Conservation (phyloP, 805 yeast species). For the Zygoascus tannicola region DNA sequence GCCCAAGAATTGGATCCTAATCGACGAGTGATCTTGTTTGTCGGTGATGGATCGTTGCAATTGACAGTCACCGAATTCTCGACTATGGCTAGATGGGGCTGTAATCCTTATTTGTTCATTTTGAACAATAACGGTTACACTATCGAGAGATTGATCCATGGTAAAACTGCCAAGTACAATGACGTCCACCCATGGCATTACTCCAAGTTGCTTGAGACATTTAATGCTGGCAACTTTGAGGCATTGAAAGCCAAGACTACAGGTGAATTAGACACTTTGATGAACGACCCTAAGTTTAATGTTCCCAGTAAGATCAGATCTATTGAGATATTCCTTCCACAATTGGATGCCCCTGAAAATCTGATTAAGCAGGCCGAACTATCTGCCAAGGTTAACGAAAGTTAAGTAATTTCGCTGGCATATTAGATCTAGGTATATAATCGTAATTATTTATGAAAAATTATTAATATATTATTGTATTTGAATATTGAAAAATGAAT, state of each 20-base stretch:
- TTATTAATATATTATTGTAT: too few relatives aligned
- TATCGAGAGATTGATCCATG: slow-evolving; percentile 54
- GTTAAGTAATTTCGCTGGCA: too few relatives aligned
- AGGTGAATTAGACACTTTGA: slow-evolving; percentile 40
- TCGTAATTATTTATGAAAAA: too few relatives aligned
- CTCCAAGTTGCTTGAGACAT: slow-evolving; percentile 36
- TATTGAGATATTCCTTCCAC: slow-evolving; percentile 48
- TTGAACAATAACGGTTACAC: slow-evolving; percentile 61
- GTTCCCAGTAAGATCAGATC: slow-evolving; percentile 39
- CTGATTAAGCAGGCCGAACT: slow-evolving; percentile 60
- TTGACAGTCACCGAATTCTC: slow-evolving; percentile 58
- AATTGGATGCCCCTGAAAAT: slow-evolving; percentile 53
- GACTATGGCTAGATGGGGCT: slow-evolving; percentile 45
- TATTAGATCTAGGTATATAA: too few relatives aligned
- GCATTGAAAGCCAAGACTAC: slow-evolving; percentile 37
- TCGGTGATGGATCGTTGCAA: slow-evolving; percentile 65
- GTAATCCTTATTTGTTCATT: slow-evolving; percentile 49
- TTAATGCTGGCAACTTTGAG: slow-evolving; percentile 43
- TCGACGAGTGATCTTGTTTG: slow-evolving; percentile 47
- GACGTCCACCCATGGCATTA: slow-evolving; percentile 58
- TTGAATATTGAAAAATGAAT: too few relatives aligned
- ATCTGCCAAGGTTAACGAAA: slow-evolving; percentile 38
- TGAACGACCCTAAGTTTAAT: slow-evolving; percentile 33
- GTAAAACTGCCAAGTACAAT: slow-evolving; percentile 45
- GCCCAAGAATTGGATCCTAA: slow-evolving; percentile 38